Evolutionary conservation across 192 early-diverging fungal species (phyloP), one percentile per base, ranked within the genome.

Genomic region (Backusella psychrophila): DNA sequence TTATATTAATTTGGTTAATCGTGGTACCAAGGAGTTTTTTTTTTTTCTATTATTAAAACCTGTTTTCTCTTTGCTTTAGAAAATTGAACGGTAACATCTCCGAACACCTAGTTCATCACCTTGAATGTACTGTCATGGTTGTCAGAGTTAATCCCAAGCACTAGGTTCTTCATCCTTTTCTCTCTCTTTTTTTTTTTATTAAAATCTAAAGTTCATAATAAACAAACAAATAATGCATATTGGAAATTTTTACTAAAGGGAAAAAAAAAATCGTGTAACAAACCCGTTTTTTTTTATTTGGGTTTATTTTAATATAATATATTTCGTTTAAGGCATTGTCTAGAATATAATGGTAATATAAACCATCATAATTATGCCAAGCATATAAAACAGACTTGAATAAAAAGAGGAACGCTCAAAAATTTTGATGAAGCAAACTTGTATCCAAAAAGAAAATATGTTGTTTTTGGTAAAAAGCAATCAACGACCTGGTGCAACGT

Each of bases 51-150:
- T 23, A 34, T 70, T 38, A 71, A 26, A 23, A 71, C 1, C 11
- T 19, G 7, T 15, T 33, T 33, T 41, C 21, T 26, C 41, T 42
- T 29, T 19, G 26, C 26, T 17, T 17, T 33, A 71, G 70, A 71
- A 71, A 71, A 49, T 19, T 71, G 14, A 49, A 9, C 15, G 70
- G 42, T 19, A 44, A 42, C 15, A 49, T 41, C 23, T 71, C 70
- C 11, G 70, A 71, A 49, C 12, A 71, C 39, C 70, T 71, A 34
- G 23, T 41, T 17, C 23, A 71, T 49, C 70, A 71, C 14, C 42
- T 71, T 44, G 39, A 44, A 17, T 71, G 44, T 11, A 46, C 70
- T 23, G 70, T 71, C 31, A 71, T 71, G 41, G 15, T 71, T 4
- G 70, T 71, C 8, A 39, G 41, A 68, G 23, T 63, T 12, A 23